phyloP scores from a whole-genome alignment of 2,329 filamentous ascomycete species.

The Beauveria rudraprayagi region DNA sequence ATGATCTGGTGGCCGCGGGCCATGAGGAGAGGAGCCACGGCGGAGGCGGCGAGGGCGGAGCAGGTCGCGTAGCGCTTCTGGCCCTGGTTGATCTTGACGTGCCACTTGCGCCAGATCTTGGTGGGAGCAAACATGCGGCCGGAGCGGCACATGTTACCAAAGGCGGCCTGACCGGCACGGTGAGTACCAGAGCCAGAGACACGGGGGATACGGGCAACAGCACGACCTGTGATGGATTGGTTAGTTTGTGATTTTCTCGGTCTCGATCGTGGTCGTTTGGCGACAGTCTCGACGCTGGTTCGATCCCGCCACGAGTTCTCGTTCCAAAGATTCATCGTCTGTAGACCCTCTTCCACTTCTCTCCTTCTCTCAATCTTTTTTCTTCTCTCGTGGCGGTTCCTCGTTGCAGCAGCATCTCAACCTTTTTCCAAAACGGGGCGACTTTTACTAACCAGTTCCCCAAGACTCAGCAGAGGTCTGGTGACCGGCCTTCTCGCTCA shows the following conservation, averaged over 20 bases:
- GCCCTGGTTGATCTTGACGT: conserved; percentile 98
- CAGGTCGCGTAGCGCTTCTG: conserved; percentile 99
- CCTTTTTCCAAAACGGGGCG: background rate
- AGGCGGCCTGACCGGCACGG: conserved; percentile 98
- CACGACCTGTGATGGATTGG: conserved; percentile 59
- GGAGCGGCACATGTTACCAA: conserved; percentile 99
- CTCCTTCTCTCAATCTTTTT: background rate
- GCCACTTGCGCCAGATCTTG: conserved; percentile 99
- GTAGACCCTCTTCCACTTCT: background rate
- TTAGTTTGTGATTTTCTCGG: background rate
- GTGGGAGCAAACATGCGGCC: conserved; percentile 99
- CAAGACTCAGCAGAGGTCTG: conserved; percentile 99
- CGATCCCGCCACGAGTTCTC: background rate
- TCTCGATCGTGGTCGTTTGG: background rate
- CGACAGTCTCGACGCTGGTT: background rate
- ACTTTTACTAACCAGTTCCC: conserved; percentile 78
- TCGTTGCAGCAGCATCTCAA: conserved; percentile 1
- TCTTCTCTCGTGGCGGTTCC: background rate
- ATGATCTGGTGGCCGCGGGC: conserved; percentile 95
- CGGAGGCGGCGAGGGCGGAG: conserved; percentile 94
- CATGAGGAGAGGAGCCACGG: conserved; percentile 86
- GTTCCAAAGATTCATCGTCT: background rate
- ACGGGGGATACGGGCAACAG: conserved; percentile 99
- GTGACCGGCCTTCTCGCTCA: conserved; percentile 99
- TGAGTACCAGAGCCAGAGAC: conserved; percentile 99